Base-by-base conservation (phyloP, 768 basidiomycete species). In the Tricholoma furcatifolium region DNA sequence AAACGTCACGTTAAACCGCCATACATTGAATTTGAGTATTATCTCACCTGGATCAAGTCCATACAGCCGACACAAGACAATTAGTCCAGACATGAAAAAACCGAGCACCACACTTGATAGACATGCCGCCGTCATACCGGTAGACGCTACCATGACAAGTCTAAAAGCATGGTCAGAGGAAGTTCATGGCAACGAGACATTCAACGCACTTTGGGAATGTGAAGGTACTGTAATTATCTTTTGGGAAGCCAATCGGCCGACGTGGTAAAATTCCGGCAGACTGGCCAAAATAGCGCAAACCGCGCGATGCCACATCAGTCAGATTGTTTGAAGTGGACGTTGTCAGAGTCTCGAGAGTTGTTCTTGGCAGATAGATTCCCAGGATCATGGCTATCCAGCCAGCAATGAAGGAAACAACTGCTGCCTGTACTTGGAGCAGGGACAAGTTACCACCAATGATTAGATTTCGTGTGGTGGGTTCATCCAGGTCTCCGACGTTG, bases 401-500 rank as follows among this genome's bases (percentile, higher is more conserved):
- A 0, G 96, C 92, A 8, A 97, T 73, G 62, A 88, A 88, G 1
- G 93, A 92, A 20, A 98, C 92, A 0, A 89, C 80, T 1, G 93
- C 81, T 0, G 94, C 94, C 67, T 99, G 97, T 2, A 98, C 90
- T 66, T 98, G 96, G 0, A 99, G 80, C 10, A 98, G 76, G 1
- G 86, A 75, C 40, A 98, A 69, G 67, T 94, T 97, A 38, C 94
- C 94, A 2, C 83, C 53, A 31, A 99, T 78, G 55, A 96, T 82
- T 2, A 73, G 66, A 4, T 81, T 78, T 3, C 91, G 82, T 7
- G 73, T 75, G 2, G 66, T 60, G 0, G 84, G 82, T 31, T 85
- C 80, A 65, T 98, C 93, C 4, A 99, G 83, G 55, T 93, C 84
- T 40, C 96, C 96, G 46, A 95, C 86, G 60, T 98, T 97, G 5